Base-by-base conservation (phyloP, 2,329 filamentous ascomycete species). In the Penicillium sp. region DNA sequence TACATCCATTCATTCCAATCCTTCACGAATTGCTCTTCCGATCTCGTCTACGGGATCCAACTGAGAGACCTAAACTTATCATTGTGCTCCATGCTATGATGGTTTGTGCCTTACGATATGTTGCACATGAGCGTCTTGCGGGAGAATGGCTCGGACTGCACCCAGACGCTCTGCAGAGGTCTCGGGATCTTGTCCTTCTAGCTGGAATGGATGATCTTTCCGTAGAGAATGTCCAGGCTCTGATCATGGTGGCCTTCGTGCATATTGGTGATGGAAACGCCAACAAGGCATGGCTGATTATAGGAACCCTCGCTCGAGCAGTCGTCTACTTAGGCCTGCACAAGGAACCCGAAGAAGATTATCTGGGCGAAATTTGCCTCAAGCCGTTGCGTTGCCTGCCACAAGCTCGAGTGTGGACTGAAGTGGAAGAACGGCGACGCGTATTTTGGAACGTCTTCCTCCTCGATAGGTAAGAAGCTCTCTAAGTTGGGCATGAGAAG, bases 1-100 rank as follows among this genome's bases (percentile, higher is more conserved):
- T 78, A 5, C 77, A 79, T 40, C 77, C 77, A 9, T 79, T 76
- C 73, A 77, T 77, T 7, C 75, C 75, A 1, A 75, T 78, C 14
- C 54, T 78, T 6, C 75, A 77, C 53, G 67, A 73, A 51, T 67
- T 63, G n/a, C 59, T 70, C 1, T 70, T 75, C 24, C 68, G 68
- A 0, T 52, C 55, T 13, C 66, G 70, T 1, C 51, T 76, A 2
- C 18, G 53, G 5, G 60, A 72, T 24, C 54, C 65, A 7, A 18
- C 36, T 1, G 65, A 73, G 10, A 62, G 63, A 6, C 50, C 56
- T 1, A 67, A 65, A 14, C 55, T 78, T 16, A 58, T 64, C 2
- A 66, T 74, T 1, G 61, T 79, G 2, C 56, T 78, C 7, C 72
- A 77, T 55, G 68, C 76, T 1, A 78, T 79, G 59, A 22, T 65